Evolutionary conservation across 441 rosid genomes (phyloP).

Genomic region (Pelargonium fulgidum): DNA sequence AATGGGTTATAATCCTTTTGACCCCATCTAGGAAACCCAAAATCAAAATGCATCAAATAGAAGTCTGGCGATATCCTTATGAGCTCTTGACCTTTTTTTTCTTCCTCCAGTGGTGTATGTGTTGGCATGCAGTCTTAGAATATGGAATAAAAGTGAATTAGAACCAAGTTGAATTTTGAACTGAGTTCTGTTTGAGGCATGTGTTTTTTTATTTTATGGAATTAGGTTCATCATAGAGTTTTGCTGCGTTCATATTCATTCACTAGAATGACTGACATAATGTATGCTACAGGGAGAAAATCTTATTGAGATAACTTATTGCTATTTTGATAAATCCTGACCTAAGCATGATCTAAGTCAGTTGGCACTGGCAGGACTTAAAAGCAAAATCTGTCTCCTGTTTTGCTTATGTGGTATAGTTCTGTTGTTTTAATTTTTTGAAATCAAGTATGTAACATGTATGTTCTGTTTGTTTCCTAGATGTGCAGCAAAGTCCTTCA

Average conservation of each 20-base stretch:
- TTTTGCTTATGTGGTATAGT: no score
- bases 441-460: conserved; percentile 7
- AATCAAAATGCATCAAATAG: neutral
- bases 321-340: no score
- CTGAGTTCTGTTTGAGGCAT: neutral
- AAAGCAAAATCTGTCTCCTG: no score
- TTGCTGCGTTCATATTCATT: neutral
- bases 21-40: neutral
- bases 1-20: neutral
- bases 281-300: neutral
- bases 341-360: no score
- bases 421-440: no score
- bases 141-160: neutral
- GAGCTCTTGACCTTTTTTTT: neutral
- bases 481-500: conserved; percentile 95
- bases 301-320: neutral
- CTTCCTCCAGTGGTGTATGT: neutral
- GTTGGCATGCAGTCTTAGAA: neutral
- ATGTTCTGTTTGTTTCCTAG: conserved; percentile 34
- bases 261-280: neutral
- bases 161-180: neutral
- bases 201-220: neutral
- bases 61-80: neutral
- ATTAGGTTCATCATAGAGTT: neutral
- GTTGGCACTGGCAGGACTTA: no score